Percentiles rank a stretch among this genome's conserved stretches.
Evolutionary conservation across 2,329 filamentous ascomycete species (phyloP).

Genomic region (Teratosphaeria gauchensis): DNA sequence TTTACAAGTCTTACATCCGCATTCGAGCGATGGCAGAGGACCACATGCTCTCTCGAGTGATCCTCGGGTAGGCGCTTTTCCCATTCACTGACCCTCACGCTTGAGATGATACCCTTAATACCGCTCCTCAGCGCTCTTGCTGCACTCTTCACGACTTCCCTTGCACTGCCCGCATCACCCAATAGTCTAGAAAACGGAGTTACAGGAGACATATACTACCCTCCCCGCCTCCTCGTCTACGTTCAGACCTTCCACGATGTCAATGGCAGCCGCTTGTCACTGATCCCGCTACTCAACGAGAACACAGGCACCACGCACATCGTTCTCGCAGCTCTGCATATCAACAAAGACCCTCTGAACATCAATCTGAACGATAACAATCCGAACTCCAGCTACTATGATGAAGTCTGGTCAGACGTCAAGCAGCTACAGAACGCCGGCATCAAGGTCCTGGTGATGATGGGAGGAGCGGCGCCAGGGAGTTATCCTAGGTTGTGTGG

Average conservation of each 20-base stretch:
- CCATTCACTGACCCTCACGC: no score
- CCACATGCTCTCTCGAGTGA: no score
- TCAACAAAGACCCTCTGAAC: constrained; percentile 16
- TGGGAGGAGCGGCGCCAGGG: constrained; percentile 21
- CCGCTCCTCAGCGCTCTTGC: no score
- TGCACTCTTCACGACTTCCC: no score
- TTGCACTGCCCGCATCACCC: no score
- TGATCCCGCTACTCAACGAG: constrained; percentile 17
- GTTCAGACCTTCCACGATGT: constrained; percentile 19
- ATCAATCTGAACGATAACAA: constrained; percentile 21
- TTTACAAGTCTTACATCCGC: no score
- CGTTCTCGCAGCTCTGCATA: constrained; percentile 20
- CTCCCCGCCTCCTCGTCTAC: constrained; percentile 15
- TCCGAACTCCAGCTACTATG: constrained; percentile 13
- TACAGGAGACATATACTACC: no score
- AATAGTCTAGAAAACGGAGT: no score
- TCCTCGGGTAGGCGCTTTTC: no score
- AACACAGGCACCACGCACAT: constrained; percentile 20
- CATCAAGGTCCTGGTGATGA: constrained; percentile 25
- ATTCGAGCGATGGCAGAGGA: no score
- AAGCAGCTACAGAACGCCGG: constrained; percentile 16
- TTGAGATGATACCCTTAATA: no score
- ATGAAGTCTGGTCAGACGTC: constrained; percentile 17
- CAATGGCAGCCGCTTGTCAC: constrained; percentile 15
- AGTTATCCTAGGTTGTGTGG: constrained; percentile 19